Evolutionary conservation across 2,329 filamentous ascomycete species (phyloP).

Genomic region (Chrysoporthe puriensis): DNA sequence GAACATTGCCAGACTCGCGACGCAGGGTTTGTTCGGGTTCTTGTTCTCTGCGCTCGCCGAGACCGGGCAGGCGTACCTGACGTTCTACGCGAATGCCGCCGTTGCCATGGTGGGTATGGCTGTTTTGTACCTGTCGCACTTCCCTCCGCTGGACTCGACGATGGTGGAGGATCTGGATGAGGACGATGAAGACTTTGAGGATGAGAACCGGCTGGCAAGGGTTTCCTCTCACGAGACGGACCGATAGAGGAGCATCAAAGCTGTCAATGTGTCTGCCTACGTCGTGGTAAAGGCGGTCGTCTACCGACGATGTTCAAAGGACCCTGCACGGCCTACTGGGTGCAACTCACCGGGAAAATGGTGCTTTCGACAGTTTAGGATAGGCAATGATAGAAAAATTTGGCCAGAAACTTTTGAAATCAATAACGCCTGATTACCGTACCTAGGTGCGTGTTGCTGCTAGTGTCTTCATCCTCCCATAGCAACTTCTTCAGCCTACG

Average conservation of each 20-base stretch:
- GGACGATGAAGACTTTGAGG: background rate
- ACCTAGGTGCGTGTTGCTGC: no score
- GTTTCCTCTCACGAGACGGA: constrained; percentile 28
- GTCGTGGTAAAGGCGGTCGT: background rate
- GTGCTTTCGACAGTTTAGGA: no score
- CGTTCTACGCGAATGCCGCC: constrained; percentile 69
- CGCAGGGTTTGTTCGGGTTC: constrained; percentile 68
- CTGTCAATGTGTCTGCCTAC: background rate
- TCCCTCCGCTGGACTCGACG: constrained; percentile 44
- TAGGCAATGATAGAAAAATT: no score
- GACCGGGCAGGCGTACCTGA: constrained; percentile 61
- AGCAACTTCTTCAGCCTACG: no score
- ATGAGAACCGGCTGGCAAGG: constrained; percentile 10
- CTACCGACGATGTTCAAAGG: background rate
- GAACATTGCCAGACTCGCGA: constrained; percentile 67
- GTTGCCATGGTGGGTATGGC: constrained; percentile 53
- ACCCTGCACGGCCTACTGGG: no score
- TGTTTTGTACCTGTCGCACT: constrained; percentile 47
- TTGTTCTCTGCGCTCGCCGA: constrained; percentile 67
- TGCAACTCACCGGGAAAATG: no score
- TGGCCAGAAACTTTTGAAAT: no score
- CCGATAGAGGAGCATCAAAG: constrained; percentile 3
- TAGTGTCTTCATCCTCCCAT: no score
- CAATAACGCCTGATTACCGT: no score
- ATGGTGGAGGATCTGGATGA: constrained; percentile 36